A percentile compares a stretch with the other conserved stretches of the same genome.
Conservation (phyloP, 2,329 filamentous ascomycete genomes). For the Colletotrichum sansevieriae region DNA sequence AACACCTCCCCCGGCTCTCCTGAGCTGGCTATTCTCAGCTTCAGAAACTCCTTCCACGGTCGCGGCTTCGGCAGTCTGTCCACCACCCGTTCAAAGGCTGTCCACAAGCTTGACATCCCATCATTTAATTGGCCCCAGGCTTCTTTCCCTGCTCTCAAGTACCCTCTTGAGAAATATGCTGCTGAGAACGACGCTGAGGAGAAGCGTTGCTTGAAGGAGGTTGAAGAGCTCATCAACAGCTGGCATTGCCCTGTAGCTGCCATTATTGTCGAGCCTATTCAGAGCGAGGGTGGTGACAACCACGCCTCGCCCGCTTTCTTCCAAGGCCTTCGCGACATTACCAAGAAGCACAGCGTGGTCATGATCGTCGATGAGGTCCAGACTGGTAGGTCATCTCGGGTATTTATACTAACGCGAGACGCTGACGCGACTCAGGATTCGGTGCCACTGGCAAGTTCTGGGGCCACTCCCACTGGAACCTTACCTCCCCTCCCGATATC, state of each 20-base stretch:
- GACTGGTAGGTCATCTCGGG: constrained; percentile 56
- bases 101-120: constrained; percentile 91
- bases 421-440: constrained; percentile 62
- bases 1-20: constrained; percentile 81
- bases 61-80: constrained; percentile 83
- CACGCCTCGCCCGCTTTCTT: constrained; percentile 85
- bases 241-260: constrained; percentile 79
- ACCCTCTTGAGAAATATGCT: constrained; percentile 78
- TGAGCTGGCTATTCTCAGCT: constrained; percentile 81
- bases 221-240: constrained; percentile 77
- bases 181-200: constrained; percentile 80
- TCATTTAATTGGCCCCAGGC: constrained; percentile 90
- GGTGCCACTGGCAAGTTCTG: constrained; percentile 90
- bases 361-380: constrained; percentile 89
- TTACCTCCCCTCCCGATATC: constrained; percentile 80
- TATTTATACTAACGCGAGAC: not conserved
- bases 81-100: constrained; percentile 84
- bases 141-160: constrained; percentile 82
- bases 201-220: constrained; percentile 78
- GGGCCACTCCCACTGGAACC: constrained; percentile 88
- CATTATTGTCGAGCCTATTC: constrained; percentile 82
- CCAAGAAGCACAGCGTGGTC: constrained; percentile 76
- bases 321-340: constrained; percentile 79
- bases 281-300: constrained; percentile 88
- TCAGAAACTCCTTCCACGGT: constrained; percentile 84